phyloP scores from a whole-genome alignment of 495 filamentous ascomycete genomes.

The Aspergillus affinis region DNA sequence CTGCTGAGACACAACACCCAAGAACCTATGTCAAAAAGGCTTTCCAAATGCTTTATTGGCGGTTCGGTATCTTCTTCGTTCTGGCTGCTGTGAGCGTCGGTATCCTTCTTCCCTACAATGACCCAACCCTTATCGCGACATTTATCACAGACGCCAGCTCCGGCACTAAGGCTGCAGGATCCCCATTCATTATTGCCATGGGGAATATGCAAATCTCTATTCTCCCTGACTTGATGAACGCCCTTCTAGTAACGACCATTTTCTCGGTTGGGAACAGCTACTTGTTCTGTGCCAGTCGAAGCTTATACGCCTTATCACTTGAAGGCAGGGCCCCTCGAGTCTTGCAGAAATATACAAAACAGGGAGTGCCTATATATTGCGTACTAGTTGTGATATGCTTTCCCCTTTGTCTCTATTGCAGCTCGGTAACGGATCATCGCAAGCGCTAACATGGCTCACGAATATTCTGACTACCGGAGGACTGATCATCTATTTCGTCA shows the following conservation, averaged over 20 bases:
- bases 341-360: slow-evolving; percentile 45
- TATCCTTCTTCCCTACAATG: slow-evolving; percentile 61
- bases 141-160: slow-evolving; percentile 68
- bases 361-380: slow-evolving; percentile 47
- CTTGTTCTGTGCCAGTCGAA: slow-evolving; percentile 72
- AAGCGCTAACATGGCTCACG: slow-evolving; percentile 34
- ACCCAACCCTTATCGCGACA: slow-evolving; percentile 46
- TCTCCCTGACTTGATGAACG: slow-evolving; percentile 73
- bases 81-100: slow-evolving; percentile 66
- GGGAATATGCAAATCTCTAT: slow-evolving; percentile 61
- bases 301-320: slow-evolving; percentile 67
- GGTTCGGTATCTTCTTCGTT: slow-evolving; percentile 71
- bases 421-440: slow-evolving; percentile 22
- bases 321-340: slow-evolving; percentile 62
- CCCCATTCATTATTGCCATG: slow-evolving; percentile 83
- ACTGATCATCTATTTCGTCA: slow-evolving; percentile 57
- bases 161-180: slow-evolving; percentile 54
- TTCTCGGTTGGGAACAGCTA: slow-evolving; percentile 81
- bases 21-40: slow-evolving; percentile 51
- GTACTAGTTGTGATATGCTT: slow-evolving; percentile 42
- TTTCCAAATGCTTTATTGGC: slow-evolving; percentile 73
- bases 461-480: slow-evolving; percentile 38
- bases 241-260: slow-evolving; percentile 66
- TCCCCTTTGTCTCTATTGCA: slow-evolving; percentile 38
- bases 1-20: slow-evolving; percentile 73